A percentile compares a stretch with the other conserved stretches of the same genome.
These are phyloP conservation scores for Pichia deserticola DNA, from an alignment of 805 yeast genomes.

Conservation along the genomic window DNA sequence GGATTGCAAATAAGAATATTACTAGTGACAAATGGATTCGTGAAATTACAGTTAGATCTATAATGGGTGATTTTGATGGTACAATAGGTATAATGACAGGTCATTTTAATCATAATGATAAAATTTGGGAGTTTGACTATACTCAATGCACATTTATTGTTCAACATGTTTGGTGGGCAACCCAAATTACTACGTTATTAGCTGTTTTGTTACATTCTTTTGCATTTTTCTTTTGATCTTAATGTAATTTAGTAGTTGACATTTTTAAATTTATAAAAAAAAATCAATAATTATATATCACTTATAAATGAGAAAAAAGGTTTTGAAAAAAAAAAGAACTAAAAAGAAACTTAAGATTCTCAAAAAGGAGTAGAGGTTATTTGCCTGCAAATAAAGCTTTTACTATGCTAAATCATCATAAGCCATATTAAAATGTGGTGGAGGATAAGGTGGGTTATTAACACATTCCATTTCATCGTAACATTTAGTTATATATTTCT, in stretches of 20 bases:
- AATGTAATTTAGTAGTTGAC: no score
- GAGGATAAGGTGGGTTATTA: slow-evolving; percentile 25
- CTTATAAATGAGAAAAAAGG: background rate
- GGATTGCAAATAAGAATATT: slow-evolving; percentile 51
- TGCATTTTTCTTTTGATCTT: background rate
- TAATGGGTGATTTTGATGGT: slow-evolving; percentile 96
- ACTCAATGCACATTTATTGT: slow-evolving; percentile 72
- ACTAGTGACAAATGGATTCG: slow-evolving; percentile 37
- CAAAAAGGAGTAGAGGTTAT: no score
- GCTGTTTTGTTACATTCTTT: slow-evolving; percentile 29
- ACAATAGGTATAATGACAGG: slow-evolving; percentile 83
- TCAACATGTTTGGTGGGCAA: slow-evolving; percentile 95
- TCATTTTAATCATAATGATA: slow-evolving; percentile 36
- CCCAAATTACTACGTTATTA: slow-evolving; percentile 46
- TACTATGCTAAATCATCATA: slow-evolving; percentile 8
- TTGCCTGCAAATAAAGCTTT: background rate
- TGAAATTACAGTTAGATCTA: slow-evolving; percentile 81
- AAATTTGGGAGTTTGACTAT: slow-evolving; percentile 61
- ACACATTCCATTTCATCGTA: slow-evolving; percentile 31
- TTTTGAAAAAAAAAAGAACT: background rate
- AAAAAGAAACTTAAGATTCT: no score
- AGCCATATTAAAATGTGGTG: slow-evolving; percentile 21
- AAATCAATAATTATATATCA: no score
- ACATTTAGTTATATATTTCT: slow-evolving; percentile 22
- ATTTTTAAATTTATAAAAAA: no score